phyloP scores from a whole-genome alignment of 1,139 yeast genomes.

The Debaryomyces fabryi region DNA sequence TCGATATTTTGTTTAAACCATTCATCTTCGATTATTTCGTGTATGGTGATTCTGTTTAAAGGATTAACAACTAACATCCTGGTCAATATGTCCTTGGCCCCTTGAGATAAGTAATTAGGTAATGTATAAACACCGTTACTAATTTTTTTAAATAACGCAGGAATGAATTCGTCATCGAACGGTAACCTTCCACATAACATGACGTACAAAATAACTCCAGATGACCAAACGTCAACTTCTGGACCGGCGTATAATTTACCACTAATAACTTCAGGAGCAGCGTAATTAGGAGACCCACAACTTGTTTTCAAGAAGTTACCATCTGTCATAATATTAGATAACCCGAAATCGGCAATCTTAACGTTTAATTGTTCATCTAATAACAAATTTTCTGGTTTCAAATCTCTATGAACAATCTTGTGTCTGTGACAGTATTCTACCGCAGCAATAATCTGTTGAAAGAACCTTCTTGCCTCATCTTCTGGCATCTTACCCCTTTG shows the following conservation, averaged over 20 bases:
- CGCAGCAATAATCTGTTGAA: slow-evolving; percentile 97
- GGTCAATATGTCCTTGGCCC: slow-evolving; percentile 84
- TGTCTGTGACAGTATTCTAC: slow-evolving; percentile 98
- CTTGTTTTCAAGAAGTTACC: slow-evolving; percentile 94
- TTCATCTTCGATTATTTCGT: slow-evolving; percentile 91
- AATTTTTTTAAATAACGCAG: slow-evolving; percentile 92
- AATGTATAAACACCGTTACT: slow-evolving; percentile 93
- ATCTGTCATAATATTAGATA: slow-evolving; percentile 96
- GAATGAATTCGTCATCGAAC: slow-evolving; percentile 96
- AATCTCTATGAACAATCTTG: slow-evolving; percentile 94
- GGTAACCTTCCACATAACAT: slow-evolving; percentile 98
- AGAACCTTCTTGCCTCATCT: slow-evolving; percentile 89
- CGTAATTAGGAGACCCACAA: slow-evolving; percentile 97
- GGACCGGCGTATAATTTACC: slow-evolving; percentile 98
- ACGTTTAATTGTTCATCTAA: slow-evolving; percentile 91
- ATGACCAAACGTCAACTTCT: slow-evolving; percentile 98
- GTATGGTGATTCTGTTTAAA: slow-evolving; percentile 89
- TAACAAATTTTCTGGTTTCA: slow-evolving; percentile 91
- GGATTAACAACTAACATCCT: slow-evolving; percentile 98
- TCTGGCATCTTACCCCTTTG: slow-evolving; percentile 96
- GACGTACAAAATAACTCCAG: slow-evolving; percentile 94
- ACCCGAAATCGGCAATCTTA: slow-evolving; percentile 95
- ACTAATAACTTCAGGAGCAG: slow-evolving; percentile 97
- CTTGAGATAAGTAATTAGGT: slow-evolving; percentile 85
- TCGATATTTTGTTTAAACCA: slow-evolving; percentile 91